phyloP scores from a whole-genome alignment of 345 rosid species.

The Eucalyptus tenuipes region DNA sequence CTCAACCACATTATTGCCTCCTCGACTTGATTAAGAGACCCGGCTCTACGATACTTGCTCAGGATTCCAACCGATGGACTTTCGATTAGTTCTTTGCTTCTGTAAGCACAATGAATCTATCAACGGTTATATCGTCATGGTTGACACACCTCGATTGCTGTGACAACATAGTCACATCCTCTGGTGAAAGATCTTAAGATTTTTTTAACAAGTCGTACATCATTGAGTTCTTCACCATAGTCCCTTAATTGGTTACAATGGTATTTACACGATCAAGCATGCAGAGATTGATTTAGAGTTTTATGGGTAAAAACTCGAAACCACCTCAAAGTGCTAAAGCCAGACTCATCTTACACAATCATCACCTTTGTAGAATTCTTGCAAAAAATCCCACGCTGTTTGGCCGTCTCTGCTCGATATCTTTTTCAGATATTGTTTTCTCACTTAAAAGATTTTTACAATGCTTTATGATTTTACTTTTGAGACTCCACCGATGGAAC shows the following conservation, averaged over 20 bases:
- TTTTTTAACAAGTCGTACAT: background rate
- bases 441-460: background rate
- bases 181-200: background rate
- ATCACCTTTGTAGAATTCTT: background rate
- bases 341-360: background rate
- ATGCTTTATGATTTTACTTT: background rate
- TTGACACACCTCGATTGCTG: background rate
- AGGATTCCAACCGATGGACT: background rate
- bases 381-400: background rate
- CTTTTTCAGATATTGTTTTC: background rate
- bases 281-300: background rate
- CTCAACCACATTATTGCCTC: background rate
- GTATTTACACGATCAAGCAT: background rate
- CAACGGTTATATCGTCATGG: accelerated
- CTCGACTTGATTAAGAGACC: background rate
- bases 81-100: background rate
- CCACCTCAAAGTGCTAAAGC: background rate
- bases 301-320: background rate
- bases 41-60: background rate
- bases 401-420: background rate
- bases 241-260: background rate
- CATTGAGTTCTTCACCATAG: background rate
- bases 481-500: background rate
- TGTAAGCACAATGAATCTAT: background rate
- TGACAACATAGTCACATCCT: background rate